Percentiles rank a stretch among this genome's conserved stretches.
phyloP scores from a whole-genome alignment of 768 basidiomycete genomes.

The Mrakia hoshinonis region DNA sequence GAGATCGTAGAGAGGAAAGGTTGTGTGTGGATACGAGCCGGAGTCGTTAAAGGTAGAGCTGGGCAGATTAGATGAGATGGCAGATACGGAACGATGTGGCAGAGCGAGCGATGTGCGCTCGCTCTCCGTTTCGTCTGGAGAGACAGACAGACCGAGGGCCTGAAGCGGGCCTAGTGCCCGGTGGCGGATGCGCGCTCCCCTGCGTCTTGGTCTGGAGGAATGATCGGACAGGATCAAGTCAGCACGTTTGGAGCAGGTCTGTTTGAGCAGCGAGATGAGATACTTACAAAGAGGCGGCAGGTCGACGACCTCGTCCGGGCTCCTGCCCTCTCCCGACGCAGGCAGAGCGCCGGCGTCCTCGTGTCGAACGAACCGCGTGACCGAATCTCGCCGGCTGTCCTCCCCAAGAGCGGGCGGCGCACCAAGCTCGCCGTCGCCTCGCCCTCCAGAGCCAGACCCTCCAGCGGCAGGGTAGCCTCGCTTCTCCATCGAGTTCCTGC shows the following conservation, averaged over 20 bases:
- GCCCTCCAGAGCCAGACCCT: not conserved
- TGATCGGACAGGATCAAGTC: not conserved
- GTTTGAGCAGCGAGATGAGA: not conserved
- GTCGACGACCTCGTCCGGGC: slow-evolving; percentile 18
- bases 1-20: not conserved
- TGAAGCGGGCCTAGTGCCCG: not conserved
- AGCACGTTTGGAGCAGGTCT: not conserved
- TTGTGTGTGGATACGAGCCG: not conserved
- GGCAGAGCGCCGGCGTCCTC: slow-evolving; percentile 22
- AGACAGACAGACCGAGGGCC: not conserved
- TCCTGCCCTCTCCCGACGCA: not conserved
- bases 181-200: not conserved
- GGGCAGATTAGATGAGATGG: not conserved
- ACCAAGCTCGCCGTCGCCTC: not conserved
- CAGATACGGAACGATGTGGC: not conserved
- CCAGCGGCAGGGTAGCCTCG: not conserved
- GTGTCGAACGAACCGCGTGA: slow-evolving; percentile 21
- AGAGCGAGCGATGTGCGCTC: not conserved
- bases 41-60: not conserved
- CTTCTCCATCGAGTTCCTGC: slow-evolving; percentile 20
- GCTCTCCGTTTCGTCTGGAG: not conserved
- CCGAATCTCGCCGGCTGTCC: not conserved
- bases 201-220: not conserved
- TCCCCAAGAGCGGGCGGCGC: not conserved
- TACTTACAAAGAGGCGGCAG: slow-evolving; percentile 24